These are phyloP conservation scores for Hypoxylon rickii DNA, from an alignment of 495 filamentous ascomycete genomes.

Conservation along the genomic window DNA sequence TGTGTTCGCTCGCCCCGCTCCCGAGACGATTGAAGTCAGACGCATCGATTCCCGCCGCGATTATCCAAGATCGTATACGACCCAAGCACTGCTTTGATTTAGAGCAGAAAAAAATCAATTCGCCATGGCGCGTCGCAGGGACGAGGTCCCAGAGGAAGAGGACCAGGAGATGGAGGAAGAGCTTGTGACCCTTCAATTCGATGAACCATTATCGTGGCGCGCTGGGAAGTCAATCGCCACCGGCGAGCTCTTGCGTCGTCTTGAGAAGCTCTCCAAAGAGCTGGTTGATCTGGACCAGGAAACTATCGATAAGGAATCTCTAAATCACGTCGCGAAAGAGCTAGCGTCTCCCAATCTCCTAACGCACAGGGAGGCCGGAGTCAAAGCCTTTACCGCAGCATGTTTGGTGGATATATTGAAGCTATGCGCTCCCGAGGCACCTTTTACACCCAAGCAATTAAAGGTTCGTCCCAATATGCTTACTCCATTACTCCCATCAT, in stretches of 20 bases:
- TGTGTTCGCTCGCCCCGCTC: slow-evolving; percentile 13
- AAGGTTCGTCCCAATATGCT: slow-evolving; percentile 62
- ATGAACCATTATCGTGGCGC: slow-evolving; percentile 88
- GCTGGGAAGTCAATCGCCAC: slow-evolving; percentile 87
- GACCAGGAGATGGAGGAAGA: slow-evolving; percentile 42
- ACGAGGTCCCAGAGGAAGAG: slow-evolving; percentile 41
- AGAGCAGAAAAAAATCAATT: background rate
- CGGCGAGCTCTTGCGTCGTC: slow-evolving; percentile 76
- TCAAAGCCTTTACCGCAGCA: slow-evolving; percentile 83
- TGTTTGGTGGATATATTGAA: slow-evolving; percentile 94
- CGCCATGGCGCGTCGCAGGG: slow-evolving; percentile 36
- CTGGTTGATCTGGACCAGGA: slow-evolving; percentile 87
- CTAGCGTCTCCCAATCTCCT: slow-evolving; percentile 81
- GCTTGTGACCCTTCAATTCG: slow-evolving; percentile 64
- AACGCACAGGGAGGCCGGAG: slow-evolving; percentile 88
- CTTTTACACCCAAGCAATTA: slow-evolving; percentile 85
- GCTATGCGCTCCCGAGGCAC: slow-evolving; percentile 93
- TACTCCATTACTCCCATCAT: slow-evolving; percentile 2
- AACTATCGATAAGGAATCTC: slow-evolving; percentile 75
- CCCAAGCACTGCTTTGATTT: no score
- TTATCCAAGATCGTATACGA: no score
- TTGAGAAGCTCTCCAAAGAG: slow-evolving; percentile 82
- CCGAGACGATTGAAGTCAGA: slow-evolving; percentile 2
- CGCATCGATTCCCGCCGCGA: slow-evolving; percentile 4
- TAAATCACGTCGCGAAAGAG: slow-evolving; percentile 85